A percentile compares a stretch with the other conserved stretches of the same genome.
Evolutionary conservation across 352 stramenopile species (phyloP).

Genomic region (Phytopythium mirpurense): DNA sequence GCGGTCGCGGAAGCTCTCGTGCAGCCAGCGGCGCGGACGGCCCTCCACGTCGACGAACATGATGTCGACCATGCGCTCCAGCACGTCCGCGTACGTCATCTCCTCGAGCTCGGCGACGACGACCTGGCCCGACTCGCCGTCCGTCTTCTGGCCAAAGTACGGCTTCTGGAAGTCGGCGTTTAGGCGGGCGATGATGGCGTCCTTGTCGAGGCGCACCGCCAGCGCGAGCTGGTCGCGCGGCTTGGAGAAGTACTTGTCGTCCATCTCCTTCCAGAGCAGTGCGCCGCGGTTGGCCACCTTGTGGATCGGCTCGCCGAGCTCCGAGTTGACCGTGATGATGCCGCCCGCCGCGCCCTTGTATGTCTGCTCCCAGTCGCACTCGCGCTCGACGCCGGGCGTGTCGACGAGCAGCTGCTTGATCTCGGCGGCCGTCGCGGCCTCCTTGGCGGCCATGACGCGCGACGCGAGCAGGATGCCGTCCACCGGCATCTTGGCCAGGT

Average conservation of each 20-base stretch:
- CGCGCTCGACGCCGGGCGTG: conserved; percentile 63
- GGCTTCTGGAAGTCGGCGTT: conserved; percentile 89
- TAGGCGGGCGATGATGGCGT: conserved; percentile 68
- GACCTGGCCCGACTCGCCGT: conserved; percentile 28
- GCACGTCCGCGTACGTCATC: conserved; percentile 84
- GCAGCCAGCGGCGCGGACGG: conserved; percentile 67
- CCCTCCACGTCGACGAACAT: conserved; percentile 60
- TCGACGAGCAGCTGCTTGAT: conserved; percentile 85
- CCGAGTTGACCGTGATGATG: conserved; percentile 77
- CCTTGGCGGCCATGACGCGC: conserved; percentile 83
- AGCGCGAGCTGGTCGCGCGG: conserved; percentile 63
- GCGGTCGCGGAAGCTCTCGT: conserved; percentile 65
- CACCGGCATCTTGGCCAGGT: conserved; percentile 62
- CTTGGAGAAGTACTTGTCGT: conserved; percentile 83
- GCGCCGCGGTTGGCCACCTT: conserved; percentile 77
- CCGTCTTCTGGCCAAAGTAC: conserved; percentile 73
- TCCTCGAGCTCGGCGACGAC: conserved; percentile 59
- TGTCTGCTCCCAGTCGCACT: conserved; percentile 73
- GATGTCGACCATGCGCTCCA: conserved; percentile 69
- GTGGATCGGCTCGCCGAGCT: conserved; percentile 85
- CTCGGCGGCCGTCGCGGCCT: conserved; percentile 75
- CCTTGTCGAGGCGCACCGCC: conserved; percentile 65
- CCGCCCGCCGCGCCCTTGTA: conserved; percentile 67
- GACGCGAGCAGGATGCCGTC: conserved; percentile 82
- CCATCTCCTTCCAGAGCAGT: conserved; percentile 79